Evolutionary conservation across 495 filamentous ascomycete species (phyloP).

Genomic region (Aspergillus hancockii): DNA sequence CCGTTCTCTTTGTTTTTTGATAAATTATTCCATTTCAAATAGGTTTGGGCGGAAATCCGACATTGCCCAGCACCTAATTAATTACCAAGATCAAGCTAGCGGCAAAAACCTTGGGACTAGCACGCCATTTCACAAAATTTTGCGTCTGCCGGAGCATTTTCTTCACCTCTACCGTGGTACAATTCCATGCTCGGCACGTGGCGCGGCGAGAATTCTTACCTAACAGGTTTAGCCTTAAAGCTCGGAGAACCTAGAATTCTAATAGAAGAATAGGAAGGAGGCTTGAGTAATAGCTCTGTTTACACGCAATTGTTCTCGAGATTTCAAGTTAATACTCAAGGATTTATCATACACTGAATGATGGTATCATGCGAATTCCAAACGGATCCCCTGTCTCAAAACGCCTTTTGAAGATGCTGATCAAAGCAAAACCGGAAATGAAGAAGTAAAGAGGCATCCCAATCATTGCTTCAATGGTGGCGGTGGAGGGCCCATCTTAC

Average conservation of each 20-base stretch:
- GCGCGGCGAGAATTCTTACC: background rate
- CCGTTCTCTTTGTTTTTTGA: no score
- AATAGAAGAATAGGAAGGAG: background rate
- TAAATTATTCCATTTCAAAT: no score
- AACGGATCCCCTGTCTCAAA: constrained; percentile 10
- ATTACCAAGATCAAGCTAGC: background rate
- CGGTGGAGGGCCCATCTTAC: constrained; percentile 47
- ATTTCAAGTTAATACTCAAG: background rate
- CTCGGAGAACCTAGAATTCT: background rate
- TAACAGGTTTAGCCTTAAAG: background rate
- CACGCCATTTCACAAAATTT: constrained; percentile 1
- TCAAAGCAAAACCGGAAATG: constrained; percentile 7
- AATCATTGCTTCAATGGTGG: constrained; percentile 28
- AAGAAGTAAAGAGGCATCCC: constrained; percentile 2
- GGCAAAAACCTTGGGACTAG: background rate
- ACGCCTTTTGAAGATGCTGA: constrained; percentile 18
- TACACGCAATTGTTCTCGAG: background rate
- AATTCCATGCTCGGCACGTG: background rate
- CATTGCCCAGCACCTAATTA: no score
- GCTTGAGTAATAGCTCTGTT: background rate
- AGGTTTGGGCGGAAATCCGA: no score
- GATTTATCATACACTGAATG: constrained; percentile 18
- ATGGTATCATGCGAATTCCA: constrained; percentile 25
- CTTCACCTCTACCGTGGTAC: background rate
- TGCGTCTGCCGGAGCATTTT: background rate